Percentiles rank a stretch among this genome's conserved stretches.
These are phyloP conservation scores for Apiotrichum akiyoshidainum DNA, from an alignment of 1,284 basidiomycete species.

Conservation along the genomic window DNA sequence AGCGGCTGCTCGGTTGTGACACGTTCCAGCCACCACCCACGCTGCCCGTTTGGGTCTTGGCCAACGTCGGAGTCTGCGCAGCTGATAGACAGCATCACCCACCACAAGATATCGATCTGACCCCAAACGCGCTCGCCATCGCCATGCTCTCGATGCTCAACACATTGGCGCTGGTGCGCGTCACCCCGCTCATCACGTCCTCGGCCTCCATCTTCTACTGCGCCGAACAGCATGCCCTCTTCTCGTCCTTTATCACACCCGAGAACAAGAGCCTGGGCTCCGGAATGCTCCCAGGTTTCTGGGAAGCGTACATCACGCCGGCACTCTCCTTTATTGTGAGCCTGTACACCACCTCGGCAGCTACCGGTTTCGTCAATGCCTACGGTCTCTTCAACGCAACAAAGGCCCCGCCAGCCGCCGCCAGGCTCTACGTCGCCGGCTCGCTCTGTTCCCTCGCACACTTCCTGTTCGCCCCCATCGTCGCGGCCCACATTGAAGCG, in stretches of 20 bases:
- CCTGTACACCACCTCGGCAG: neutral
- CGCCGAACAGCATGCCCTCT: neutral
- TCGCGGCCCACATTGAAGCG: neutral
- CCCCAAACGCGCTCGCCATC: neutral
- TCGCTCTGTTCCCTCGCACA: neutral
- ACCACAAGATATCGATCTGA: too few relatives aligned
- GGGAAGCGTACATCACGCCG: neutral
- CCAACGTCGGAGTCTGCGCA: too few relatives aligned
- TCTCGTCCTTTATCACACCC: neutral
- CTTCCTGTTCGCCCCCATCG: neutral
- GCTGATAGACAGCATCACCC: neutral
- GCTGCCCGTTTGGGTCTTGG: too few relatives aligned
- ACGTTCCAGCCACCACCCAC: too few relatives aligned
- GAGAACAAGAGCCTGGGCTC: neutral
- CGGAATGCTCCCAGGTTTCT: neutral
- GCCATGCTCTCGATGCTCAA: neutral
- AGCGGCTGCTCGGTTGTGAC: too few relatives aligned
- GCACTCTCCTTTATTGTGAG: neutral
- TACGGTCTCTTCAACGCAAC: neutral
- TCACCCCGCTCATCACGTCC: neutral
- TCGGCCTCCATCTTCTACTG: constrained; percentile 1
- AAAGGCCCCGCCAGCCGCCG: neutral
- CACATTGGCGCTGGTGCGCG: neutral
- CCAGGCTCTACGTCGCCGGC: neutral
- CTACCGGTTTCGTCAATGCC: neutral